Evolutionary conservation across 805 yeast species (phyloP).

Genomic region (Kluyveromyces siamensis): DNA sequence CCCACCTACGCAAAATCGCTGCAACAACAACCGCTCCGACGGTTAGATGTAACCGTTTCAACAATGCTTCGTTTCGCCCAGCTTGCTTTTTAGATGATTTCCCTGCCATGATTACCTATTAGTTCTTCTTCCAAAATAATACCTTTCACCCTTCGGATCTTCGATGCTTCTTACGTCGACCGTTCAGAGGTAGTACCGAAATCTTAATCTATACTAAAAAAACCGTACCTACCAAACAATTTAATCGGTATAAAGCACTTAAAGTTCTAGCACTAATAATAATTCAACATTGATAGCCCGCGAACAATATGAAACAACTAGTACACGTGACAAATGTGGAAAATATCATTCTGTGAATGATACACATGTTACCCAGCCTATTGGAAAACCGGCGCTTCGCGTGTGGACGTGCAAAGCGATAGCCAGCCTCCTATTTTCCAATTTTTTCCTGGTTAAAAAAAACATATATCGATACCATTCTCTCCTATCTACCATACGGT

Average conservation of each 20-base stretch:
- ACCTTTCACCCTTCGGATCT: too few relatives aligned
- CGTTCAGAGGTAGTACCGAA: too few relatives aligned
- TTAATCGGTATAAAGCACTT: too few relatives aligned
- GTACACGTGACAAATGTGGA: too few relatives aligned
- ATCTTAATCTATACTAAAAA: too few relatives aligned
- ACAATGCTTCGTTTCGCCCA: slow-evolving; percentile 13
- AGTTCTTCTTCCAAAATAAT: too few relatives aligned
- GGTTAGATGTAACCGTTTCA: slow-evolving; percentile 16
- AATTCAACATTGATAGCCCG: too few relatives aligned
- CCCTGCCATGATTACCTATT: slow-evolving; percentile 42
- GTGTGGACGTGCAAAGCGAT: not conserved
- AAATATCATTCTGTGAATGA: not conserved
- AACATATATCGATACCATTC: not conserved
- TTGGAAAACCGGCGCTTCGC: not conserved
- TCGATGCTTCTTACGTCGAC: too few relatives aligned
- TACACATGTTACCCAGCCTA: not conserved
- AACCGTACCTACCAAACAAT: too few relatives aligned
- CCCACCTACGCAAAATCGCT: slow-evolving; percentile 31
- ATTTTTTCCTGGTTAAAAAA: not conserved
- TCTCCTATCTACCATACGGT: not conserved
- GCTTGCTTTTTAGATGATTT: slow-evolving; percentile 49
- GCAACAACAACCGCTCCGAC: slow-evolving; percentile 20
- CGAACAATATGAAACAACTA: too few relatives aligned
- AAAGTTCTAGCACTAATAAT: too few relatives aligned
- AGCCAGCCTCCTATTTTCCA: not conserved